Evolutionary conservation across 306 rosid genomes (phyloP).

Genomic region (Hippophae tibetana): DNA sequence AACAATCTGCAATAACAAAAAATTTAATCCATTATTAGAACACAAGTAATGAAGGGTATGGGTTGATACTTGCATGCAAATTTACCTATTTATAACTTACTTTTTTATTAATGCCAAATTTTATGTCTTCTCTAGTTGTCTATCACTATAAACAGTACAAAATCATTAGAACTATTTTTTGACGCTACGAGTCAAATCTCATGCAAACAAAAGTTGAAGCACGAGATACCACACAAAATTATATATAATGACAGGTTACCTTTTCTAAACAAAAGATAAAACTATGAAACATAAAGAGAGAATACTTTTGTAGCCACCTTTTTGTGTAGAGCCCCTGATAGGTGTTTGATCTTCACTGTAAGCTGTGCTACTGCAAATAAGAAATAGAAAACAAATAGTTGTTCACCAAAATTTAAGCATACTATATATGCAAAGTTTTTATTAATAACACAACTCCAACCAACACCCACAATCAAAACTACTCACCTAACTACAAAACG

Average conservation of each 20-base stretch:
- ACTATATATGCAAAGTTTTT: too few relatives aligned
- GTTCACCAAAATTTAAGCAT: too few relatives aligned
- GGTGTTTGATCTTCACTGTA: conserved; percentile 79
- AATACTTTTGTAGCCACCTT: conserved; percentile 47
- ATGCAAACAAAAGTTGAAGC: not conserved
- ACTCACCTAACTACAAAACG: too few relatives aligned
- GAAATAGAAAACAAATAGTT: not conserved
- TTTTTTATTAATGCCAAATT: not conserved
- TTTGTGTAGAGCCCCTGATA: conserved; percentile 65
- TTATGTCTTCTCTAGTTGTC: not conserved
- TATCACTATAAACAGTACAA: not conserved
- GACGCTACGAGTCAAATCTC: not conserved
- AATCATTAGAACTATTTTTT: not conserved
- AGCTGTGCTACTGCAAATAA: conserved; percentile 75
- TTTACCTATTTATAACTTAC: too few relatives aligned
- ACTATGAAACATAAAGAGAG: not conserved
- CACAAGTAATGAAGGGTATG: too few relatives aligned
- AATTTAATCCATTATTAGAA: too few relatives aligned
- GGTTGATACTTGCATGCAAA: too few relatives aligned
- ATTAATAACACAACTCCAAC: too few relatives aligned
- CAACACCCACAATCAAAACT: too few relatives aligned
- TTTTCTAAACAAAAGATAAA: not conserved
- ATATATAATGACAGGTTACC: not conserved
- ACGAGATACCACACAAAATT: not conserved
- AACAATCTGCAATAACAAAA: too few relatives aligned